A percentile compares a stretch with the other conserved stretches of the same genome.
These are phyloP conservation scores for Liquidambar formosana DNA, from an alignment of 164 flowering plant species.

Conservation along the genomic window DNA sequence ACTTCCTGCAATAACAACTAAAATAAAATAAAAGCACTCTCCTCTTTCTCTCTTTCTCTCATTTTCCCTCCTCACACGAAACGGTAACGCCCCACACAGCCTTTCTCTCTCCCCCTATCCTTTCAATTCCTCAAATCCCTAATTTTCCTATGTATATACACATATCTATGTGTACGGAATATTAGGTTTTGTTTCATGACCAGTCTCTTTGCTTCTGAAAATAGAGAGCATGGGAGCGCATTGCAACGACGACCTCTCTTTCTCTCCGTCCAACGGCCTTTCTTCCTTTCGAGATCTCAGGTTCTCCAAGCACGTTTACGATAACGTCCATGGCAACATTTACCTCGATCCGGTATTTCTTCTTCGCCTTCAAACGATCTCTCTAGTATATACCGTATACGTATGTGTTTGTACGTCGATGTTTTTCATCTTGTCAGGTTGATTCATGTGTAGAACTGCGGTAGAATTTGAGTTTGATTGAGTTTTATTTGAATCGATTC, in stretches of 20 bases:
- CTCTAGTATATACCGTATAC: neutral
- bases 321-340: conserved; percentile 89
- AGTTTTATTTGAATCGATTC: too few relatives aligned
- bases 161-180: too few relatives aligned
- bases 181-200: too few relatives aligned
- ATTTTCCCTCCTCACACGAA: too few relatives aligned
- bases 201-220: neutral
- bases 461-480: too few relatives aligned
- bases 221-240: conserved; percentile 49
- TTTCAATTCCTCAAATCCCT: neutral
- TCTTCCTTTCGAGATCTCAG: conserved; percentile 34
- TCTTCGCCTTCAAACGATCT: neutral
- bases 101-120: neutral
- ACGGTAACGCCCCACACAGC: neutral
- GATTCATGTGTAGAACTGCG: too few relatives aligned
- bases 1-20: too few relatives aligned
- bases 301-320: conserved; percentile 63
- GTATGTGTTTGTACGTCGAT: neutral
- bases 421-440: neutral
- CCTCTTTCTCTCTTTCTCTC: too few relatives aligned
- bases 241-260: conserved; percentile 26
- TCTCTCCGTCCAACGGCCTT: conserved; percentile 11
- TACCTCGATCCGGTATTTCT: conserved; percentile 68
- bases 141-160: too few relatives aligned
- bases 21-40: too few relatives aligned